phyloP scores from a whole-genome alignment of 2,329 filamentous ascomycete species.

The Aspergillus sojae region DNA sequence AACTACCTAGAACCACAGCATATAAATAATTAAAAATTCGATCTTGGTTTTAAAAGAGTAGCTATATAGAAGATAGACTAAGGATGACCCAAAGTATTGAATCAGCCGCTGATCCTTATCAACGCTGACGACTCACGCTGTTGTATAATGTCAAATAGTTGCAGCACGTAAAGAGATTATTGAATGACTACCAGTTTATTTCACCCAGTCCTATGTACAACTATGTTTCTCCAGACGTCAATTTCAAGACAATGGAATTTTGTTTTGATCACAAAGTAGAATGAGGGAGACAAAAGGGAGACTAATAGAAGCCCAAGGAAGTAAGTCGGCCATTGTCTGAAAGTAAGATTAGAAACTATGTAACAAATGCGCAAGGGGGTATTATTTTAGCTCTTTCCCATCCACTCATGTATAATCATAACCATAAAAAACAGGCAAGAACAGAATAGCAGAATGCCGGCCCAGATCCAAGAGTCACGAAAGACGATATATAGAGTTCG shows the following conservation, averaged over 20 bases:
- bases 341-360: neutral
- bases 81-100: neutral
- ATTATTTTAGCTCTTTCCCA: constrained; percentile 11
- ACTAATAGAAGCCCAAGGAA: neutral
- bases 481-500: neutral
- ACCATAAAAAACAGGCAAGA: neutral
- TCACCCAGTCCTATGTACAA: neutral
- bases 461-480: neutral
- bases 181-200: neutral
- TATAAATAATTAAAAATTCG: too few relatives aligned
- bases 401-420: constrained; percentile 9
- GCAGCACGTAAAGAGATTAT: neutral
- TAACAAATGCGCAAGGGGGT: constrained; percentile 10
- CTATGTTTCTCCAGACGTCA: neutral
- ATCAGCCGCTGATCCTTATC: neutral
- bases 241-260: neutral
- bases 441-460: neutral
- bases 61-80: neutral
- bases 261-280: neutral
- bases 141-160: neutral
- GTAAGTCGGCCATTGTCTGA: neutral
- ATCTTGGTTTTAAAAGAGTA: neutral
- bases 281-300: neutral
- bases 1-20: neutral
- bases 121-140: neutral